Conservation (phyloP, 805 yeast species). For the Spathaspora girioi region DNA sequence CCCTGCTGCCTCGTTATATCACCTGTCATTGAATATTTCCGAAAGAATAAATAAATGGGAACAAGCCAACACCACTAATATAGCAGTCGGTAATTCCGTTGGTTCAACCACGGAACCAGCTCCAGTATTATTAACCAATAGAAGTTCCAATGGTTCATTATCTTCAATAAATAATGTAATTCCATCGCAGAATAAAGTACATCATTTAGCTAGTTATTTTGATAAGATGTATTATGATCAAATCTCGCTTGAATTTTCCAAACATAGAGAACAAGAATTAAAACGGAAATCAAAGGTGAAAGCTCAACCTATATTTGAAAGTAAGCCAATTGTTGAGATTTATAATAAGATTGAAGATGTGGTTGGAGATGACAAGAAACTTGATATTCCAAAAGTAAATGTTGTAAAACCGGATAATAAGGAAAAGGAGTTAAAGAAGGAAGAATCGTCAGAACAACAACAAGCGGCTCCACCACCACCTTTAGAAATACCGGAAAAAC, state of each 20-base stretch:
- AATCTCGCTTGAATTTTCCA: slow-evolving; percentile 78
- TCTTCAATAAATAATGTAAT: slow-evolving; percentile 1
- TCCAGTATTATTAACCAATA: slow-evolving; percentile 5
- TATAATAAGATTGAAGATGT: slow-evolving; percentile 88
- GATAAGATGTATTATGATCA: slow-evolving; percentile 78
- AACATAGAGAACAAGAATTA: slow-evolving; percentile 79
- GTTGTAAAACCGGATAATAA: neutral
- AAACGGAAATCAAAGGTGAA: slow-evolving; percentile 56
- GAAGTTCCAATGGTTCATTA: slow-evolving; percentile 13
- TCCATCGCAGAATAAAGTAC: slow-evolving; percentile 38
- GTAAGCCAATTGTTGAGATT: slow-evolving; percentile 87
- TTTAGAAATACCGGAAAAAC: slow-evolving; percentile 51
- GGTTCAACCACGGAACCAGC: too few species aligned
- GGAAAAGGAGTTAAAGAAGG: slow-evolving; percentile 8
- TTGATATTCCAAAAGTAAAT: neutral
- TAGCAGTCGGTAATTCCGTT: neutral
- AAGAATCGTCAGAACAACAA: slow-evolving; percentile 1
- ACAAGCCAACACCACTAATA: slow-evolving; percentile 1
- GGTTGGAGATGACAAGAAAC: slow-evolving; percentile 41
- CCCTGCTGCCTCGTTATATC: slow-evolving; percentile 13
- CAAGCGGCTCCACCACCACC: neutral
- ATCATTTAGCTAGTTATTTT: slow-evolving; percentile 62
- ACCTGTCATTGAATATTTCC: slow-evolving; percentile 14
- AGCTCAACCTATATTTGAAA: slow-evolving; percentile 66
- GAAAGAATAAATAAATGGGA: slow-evolving; percentile 13